Evolutionary conservation across 495 filamentous ascomycete species (phyloP), one percentile per base, ranked within the genome.

Genomic region (Aspergillus sclerotiicarbonarius): DNA sequence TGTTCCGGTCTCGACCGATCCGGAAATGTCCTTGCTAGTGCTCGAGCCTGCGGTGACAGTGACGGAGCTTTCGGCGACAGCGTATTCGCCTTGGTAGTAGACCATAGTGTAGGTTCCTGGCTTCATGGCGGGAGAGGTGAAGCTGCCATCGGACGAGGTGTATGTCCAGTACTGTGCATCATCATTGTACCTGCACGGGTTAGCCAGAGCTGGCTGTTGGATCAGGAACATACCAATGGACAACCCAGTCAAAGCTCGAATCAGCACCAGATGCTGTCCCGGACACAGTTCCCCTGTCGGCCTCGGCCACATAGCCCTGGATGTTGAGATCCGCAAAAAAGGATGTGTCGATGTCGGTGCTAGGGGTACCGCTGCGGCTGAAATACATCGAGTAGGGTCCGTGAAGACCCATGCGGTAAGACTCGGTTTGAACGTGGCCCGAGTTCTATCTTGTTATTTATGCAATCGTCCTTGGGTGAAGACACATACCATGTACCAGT

Each of bases 101-200:
- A 82, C 78, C 83, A 87, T 87, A 1, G 82, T 84, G 68, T 88
- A 89, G 0, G 82, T 82, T 6, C 86, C 86, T 0, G 84, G 76
- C 63, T 87, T 87, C 85, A 89, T 88, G 19, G 78, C 70, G 0
- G 85, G 85, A 0, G 85, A 87, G 8, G 78, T 84, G 66, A 86
- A 89, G 4, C 64, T 63, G 2, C 84, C 84, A 37, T 67, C 71
- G 20, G 78, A 79, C 4, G 68, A 64, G 5, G 82, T 79, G 60
- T 80, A 80, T 6, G 77, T 74, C 86, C 86, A 89, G 70, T 87
- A 87, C 51, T 88, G 86, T 0, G 85, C 85, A 1, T 66, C 76
- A 8, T 62, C 63, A 66, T 87, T 89, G 66, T 80, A 84, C 67
- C 67, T 71, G 16, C 30, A 15, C 15, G 30, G 1, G 2, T 12